Base-by-base conservation (phyloP, 345 rosid species). In the Linum lewisii region DNA sequence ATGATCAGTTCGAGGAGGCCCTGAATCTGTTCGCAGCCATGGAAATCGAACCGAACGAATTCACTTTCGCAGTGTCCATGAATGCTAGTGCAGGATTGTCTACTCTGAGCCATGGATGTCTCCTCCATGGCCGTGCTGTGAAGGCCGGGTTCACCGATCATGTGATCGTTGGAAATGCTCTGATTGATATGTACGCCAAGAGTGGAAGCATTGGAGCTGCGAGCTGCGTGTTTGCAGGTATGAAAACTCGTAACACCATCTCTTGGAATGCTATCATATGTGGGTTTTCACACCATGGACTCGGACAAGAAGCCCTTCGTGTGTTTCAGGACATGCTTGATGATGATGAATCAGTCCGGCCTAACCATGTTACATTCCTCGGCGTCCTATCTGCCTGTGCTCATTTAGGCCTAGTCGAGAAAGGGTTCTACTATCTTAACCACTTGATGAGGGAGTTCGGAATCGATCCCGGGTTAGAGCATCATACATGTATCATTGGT, bases 311-410 rank as follows among this genome's bases (percentile, higher is more conserved):
- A 66, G 86, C 89, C 21, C 75, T 84, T 64, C 65, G 44, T 18
- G 66, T 77, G 57, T 91, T 87, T 66, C 71, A 73, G 24, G 76
- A 77, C 66, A 79, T 91, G 88, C 38, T 84, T 67, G 63, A 68
- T 16, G 57, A 72, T 66, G 63, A 68, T 13, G 57, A 73, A 51
- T 79, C 72, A 67, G 80, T 78, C 72, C 18, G 13, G 61, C 96
- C 97, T 18, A 87, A 81, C 64, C 67, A 76, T 22, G 78, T 90
- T 61, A 87, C 96, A 36, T 90, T 90, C 66, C 75, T 84, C 13
- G 94, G 95, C 44, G 73, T 85, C 72, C 83, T 90, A 54, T 87
- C 83, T 52, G 86, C 94, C 64, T 90, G 97, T 71, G 72, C 79
- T 68, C 87, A 87, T 68, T 58, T 77, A 24, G 94, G 86, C 63